Conservation (phyloP, 768 basidiomycete species). For the Mrakia gelida region DNA sequence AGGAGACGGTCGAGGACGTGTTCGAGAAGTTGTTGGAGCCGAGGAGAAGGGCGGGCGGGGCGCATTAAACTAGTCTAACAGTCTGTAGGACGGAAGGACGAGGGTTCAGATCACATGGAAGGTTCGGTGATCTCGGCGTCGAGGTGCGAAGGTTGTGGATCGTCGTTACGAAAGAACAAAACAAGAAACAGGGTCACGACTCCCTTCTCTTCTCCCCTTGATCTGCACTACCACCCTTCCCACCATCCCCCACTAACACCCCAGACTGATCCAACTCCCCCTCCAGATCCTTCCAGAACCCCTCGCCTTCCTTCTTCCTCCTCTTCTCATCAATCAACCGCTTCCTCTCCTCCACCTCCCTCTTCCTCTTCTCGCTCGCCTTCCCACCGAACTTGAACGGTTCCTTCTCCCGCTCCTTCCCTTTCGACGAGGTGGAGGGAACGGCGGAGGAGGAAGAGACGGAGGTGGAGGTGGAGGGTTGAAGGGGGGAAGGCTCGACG, state of each 20-base stretch:
- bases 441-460: not conserved
- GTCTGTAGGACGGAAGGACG: no score
- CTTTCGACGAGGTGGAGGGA: conserved; percentile 46
- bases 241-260: no score
- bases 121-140: no score
- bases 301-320: conserved; percentile 23
- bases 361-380: conserved; percentile 69
- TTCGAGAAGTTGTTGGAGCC: not conserved
- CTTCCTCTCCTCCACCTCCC: conserved; percentile 73
- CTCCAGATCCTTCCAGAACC: not conserved
- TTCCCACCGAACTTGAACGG: conserved; percentile 44
- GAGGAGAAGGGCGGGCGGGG: not conserved
- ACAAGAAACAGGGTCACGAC: not conserved
- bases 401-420: conserved; percentile 16
- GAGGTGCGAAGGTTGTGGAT: no score
- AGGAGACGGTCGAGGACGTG: no score
- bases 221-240: not conserved
- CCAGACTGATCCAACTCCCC: not conserved
- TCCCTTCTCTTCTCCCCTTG: not conserved
- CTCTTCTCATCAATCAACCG: conserved; percentile 36
- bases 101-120: no score
- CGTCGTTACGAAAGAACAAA: no score
- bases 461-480: not conserved
- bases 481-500: not conserved
- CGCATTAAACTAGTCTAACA: not conserved